phyloP scores from a whole-genome alignment of 1,284 basidiomycete species.

The Abortiporus biennis region DNA sequence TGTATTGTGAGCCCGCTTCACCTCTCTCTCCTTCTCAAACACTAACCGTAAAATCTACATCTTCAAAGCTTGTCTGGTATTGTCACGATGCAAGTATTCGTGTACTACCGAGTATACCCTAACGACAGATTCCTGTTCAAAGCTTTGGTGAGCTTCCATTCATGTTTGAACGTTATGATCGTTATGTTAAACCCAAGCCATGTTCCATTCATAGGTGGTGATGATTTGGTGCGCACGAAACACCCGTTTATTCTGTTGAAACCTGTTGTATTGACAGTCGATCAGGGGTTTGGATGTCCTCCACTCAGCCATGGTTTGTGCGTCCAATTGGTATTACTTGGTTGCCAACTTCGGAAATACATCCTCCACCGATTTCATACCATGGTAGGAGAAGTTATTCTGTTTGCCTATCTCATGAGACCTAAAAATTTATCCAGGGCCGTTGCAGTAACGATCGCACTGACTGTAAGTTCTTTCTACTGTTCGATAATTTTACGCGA shows the following conservation, averaged over 20 bases:
- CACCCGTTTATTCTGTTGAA: too few species aligned
- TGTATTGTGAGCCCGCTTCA: neutral
- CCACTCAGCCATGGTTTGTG: constrained; percentile 12
- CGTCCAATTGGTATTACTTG: constrained; percentile 13
- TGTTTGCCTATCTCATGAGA: constrained; percentile 7
- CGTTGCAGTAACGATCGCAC: constrained; percentile 17
- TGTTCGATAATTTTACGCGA: constrained; percentile 7
- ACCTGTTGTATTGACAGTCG: too few species aligned
- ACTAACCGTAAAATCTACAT: too few species aligned
- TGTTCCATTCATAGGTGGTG: too few species aligned
- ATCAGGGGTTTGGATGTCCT: constrained; percentile 10
- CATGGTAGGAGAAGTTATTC: constrained; percentile 14
- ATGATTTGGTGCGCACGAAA: too few species aligned
- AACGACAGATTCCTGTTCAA: constrained; percentile 13
- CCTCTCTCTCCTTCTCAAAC: too few species aligned
- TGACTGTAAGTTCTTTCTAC: constrained; percentile 12
- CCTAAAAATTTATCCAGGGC: neutral
- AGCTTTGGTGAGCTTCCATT: too few species aligned
- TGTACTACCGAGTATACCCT: constrained; percentile 18
- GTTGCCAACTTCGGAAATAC: constrained; percentile 9
- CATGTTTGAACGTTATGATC: too few species aligned
- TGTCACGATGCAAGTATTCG: constrained; percentile 14
- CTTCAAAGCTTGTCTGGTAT: constrained; percentile 16
- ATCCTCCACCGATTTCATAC: constrained; percentile 17
- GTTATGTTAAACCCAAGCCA: too few species aligned